These are phyloP conservation scores for Pseudonitzschia multistriata DNA, from an alignment of 108 stramenopile species.

Conservation along the genomic window DNA sequence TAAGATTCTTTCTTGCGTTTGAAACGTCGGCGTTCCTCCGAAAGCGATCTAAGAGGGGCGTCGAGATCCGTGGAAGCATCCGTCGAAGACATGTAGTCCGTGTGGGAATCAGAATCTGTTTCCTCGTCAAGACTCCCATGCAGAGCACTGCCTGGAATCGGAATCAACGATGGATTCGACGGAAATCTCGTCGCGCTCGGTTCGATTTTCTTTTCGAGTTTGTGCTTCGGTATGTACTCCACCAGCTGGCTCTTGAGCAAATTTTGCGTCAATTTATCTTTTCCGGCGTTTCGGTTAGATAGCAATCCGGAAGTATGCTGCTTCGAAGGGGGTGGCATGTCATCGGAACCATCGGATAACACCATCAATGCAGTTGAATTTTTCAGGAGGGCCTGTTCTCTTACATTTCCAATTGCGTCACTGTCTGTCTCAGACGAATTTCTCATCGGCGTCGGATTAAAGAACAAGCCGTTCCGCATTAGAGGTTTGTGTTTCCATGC, in stretches of 20 bases:
- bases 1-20: slow-evolving; percentile 22
- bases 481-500: slow-evolving; percentile 12
- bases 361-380: not conserved
- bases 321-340: slow-evolving; percentile 19
- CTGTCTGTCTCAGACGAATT: not conserved
- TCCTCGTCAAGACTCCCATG: not conserved
- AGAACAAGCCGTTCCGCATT: slow-evolving; percentile 44
- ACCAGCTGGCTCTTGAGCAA: slow-evolving; percentile 41
- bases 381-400: not conserved
- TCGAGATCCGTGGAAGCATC: slow-evolving; percentile 79
- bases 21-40: slow-evolving; percentile 33
- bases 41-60: slow-evolving; percentile 38
- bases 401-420: not conserved
- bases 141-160: not conserved
- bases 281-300: not conserved
- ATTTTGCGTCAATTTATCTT: not conserved
- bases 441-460: slow-evolving; percentile 31
- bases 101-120: slow-evolving; percentile 10
- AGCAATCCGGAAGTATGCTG: not conserved
- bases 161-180: slow-evolving; percentile 9
- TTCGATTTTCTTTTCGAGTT: slow-evolving; percentile 54
- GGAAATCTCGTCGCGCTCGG: slow-evolving; percentile 70
- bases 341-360: not conserved
- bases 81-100: slow-evolving; percentile 28
- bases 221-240: slow-evolving; percentile 63